Percentiles rank a stretch among this genome's conserved stretches.
Evolutionary conservation across 1,284 basidiomycete species (phyloP).

Genomic region (Ceratobasidium sp.): DNA sequence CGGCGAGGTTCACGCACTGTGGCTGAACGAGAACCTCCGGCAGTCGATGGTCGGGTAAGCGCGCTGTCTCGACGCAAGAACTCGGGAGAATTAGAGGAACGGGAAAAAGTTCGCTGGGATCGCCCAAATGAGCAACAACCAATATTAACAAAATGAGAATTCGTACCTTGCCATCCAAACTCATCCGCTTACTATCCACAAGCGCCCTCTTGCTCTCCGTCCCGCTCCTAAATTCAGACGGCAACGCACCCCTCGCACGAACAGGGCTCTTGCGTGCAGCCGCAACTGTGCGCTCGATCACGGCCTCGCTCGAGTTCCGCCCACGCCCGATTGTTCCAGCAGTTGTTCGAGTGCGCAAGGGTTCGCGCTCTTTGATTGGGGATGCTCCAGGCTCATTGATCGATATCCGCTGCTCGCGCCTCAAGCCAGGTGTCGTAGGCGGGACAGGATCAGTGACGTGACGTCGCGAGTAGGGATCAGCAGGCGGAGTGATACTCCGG

Average conservation of each 20-base stretch:
- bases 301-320: constrained; percentile 15
- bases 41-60: not conserved
- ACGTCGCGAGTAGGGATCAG: constrained; percentile 21
- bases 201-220: constrained; percentile 35
- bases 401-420: constrained; percentile 25
- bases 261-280: constrained; percentile 40
- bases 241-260: constrained; percentile 36
- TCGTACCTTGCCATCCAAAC: constrained; percentile 57
- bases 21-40: constrained; percentile 15
- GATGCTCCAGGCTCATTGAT: constrained; percentile 15
- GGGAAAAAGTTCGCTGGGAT: constrained; percentile 34
- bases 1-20: constrained; percentile 28
- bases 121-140: constrained; percentile 1
- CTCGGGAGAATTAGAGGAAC: constrained; percentile 31
- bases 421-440: not conserved
- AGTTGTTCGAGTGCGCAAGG: constrained; percentile 45
- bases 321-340: constrained; percentile 41
- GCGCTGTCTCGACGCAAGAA: constrained; percentile 14
- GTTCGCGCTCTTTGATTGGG: constrained; percentile 42
- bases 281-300: constrained; percentile 30
- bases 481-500: constrained; percentile 30
- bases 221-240: constrained; percentile 38
- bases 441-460: constrained; percentile 17
- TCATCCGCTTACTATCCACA: constrained; percentile 30
- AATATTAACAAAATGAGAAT: constrained; percentile 30